A percentile compares a stretch with the other conserved stretches of the same genome.
These are phyloP conservation scores for Carex cristatella DNA, from an alignment of 176 grass and related monocot genomes.

Conservation along the genomic window DNA sequence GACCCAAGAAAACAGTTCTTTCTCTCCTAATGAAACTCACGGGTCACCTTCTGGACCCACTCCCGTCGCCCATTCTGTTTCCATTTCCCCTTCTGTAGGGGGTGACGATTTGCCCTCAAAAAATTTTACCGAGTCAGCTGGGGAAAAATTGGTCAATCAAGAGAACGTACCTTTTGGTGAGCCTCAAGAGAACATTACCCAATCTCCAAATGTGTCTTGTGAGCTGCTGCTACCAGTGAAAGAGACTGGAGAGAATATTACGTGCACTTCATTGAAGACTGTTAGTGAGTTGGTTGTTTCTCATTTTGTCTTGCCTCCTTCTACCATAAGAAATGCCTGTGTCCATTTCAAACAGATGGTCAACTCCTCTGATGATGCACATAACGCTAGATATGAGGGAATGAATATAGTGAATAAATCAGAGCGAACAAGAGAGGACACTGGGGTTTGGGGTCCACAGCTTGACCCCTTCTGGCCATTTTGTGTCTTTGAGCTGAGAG, in stretches of 20 bases:
- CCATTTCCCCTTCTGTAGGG: conserved; percentile 32
- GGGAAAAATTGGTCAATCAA: background rate
- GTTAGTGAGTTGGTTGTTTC: background rate
- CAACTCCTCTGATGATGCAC: conserved; percentile 16
- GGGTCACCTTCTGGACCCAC: background rate
- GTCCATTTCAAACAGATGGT: conserved; percentile 28
- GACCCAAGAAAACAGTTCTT: background rate
- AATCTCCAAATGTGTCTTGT: background rate
- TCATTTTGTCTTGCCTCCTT: background rate
- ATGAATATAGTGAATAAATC: conserved; percentile 28
- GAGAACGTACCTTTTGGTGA: background rate
- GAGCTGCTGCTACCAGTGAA: background rate
- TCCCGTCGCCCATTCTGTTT: background rate
- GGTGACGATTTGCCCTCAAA: background rate
- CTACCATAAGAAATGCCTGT: conserved; percentile 9
- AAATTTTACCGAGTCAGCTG: background rate
- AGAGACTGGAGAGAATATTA: background rate
- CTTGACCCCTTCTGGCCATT: conserved; percentile 95
- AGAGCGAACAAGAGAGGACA: conserved; percentile 33
- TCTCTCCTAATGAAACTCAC: background rate
- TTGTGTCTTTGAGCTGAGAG: conserved; percentile 96
- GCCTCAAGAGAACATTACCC: background rate
- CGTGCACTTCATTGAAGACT: background rate
- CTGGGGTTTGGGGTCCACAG: conserved; percentile 6
- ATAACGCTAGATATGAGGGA: conserved; percentile 24